phyloP scores from a whole-genome alignment of 169 alveolate species.

The Plasmodium cynomolgi region DNA sequence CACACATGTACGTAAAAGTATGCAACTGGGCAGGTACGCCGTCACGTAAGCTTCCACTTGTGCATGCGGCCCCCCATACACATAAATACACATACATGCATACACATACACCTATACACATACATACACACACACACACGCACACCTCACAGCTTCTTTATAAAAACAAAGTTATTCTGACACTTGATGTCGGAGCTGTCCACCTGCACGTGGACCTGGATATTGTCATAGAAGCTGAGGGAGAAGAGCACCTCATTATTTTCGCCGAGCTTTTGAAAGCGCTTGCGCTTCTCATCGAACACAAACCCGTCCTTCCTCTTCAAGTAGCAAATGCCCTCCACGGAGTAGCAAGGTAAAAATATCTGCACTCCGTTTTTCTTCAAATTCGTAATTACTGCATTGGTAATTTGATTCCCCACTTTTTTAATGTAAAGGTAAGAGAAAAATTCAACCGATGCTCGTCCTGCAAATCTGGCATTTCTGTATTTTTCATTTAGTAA shows the following conservation, averaged over 20 bases:
- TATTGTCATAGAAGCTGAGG: conserved; percentile 51
- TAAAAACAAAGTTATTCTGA: conserved; percentile 62
- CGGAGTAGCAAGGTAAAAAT: conserved; percentile 16
- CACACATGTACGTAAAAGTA: not conserved
- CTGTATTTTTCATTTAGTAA: conserved; percentile 63
- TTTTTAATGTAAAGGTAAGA: conserved; percentile 72
- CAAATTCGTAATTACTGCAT: conserved; percentile 55
- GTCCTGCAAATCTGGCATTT: conserved; percentile 73
- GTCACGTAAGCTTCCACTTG: not conserved
- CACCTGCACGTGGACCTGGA: conserved; percentile 71
- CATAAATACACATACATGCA: not conserved
- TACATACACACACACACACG: not conserved
- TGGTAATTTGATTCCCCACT: conserved; percentile 68
- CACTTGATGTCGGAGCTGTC: conserved; percentile 58
- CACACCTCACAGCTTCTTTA: conserved; percentile 19
- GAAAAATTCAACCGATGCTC: conserved; percentile 75
- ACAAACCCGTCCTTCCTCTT: conserved; percentile 68
- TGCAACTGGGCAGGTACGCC: not conserved
- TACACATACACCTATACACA: not conserved
- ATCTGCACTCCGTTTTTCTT: conserved; percentile 72
- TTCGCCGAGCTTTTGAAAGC: conserved; percentile 30
- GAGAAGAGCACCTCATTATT: conserved; percentile 20
- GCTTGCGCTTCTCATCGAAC: conserved; percentile 55
- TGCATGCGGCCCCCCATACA: not conserved
- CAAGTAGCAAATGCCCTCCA: conserved; percentile 63